Base-by-base conservation (phyloP, 768 basidiomycete species). In the Hericium coralloides region DNA sequence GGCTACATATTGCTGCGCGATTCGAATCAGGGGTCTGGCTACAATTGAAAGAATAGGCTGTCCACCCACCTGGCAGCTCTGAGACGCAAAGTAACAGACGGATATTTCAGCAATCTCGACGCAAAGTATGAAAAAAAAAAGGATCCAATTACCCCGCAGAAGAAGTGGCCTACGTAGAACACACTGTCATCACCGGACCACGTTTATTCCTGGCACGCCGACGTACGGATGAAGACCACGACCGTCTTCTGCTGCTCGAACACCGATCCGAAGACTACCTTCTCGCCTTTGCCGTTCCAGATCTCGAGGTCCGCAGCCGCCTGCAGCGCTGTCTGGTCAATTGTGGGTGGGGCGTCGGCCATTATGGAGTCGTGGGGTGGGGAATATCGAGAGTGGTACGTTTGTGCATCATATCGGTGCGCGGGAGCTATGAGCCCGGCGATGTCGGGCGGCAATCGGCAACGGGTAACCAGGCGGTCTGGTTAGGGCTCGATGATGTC, bases 81-180 rank as follows among this genome's bases (percentile, higher is more conserved):
- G 4, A 31, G 26, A 31, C 26, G 4, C 26, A 31, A 4, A 2
- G 41, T 4, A 45, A 6, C 41, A 45, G 4, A 6, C 41, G 12
- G 4, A 45, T 5, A 20, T 17, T 45, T 45, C 17, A 17, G 41
- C 20, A 45, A 1, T 45, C 41, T 17, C 17, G 17, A 45, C 17
- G 3, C 17, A 45, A 45, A 20, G 41, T 0, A 20, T 1, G 5
- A 5, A 15, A 49, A 14, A 15, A 49, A 14, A 17, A 1, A 22
- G 37, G 1, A 31, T 8, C 8, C 26, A 31, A 31, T 31, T 55
- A 59, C 61, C 39, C 61, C 59, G 39, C 61, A 60, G 53, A 60
- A 60, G 22, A 58, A 62, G 20, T 62, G 61, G 15, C 61, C 61
- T 62, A 38, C n/a, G n/a, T 9, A 36, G 48, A 54, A 12, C n/a